Conservation (phyloP, 148 eudicot genomes). For the Cornus suecica region DNA sequence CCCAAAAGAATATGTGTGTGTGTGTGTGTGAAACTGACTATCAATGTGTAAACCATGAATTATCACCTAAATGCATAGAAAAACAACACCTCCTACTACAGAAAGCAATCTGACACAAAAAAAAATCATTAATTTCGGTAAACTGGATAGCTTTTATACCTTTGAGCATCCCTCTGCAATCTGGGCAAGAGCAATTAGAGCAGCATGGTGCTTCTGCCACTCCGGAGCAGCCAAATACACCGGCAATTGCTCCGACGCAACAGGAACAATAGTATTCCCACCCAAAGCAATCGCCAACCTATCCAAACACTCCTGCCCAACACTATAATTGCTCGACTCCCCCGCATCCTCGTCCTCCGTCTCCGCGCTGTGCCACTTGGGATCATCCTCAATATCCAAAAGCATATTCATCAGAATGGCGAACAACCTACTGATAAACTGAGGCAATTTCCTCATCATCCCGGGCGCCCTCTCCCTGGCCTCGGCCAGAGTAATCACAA, state of each 20-base stretch:
- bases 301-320: slow-evolving; percentile 82
- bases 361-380: slow-evolving; percentile 75
- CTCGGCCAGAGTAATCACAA: slow-evolving; percentile 78
- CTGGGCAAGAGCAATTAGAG: slow-evolving; percentile 83
- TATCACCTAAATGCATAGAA: background rate
- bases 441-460: slow-evolving; percentile 93
- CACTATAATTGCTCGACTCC: slow-evolving; percentile 75
- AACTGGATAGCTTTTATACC: slow-evolving; percentile 29
- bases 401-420: slow-evolving; percentile 73
- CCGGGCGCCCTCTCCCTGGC: slow-evolving; percentile 93
- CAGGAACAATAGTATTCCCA: slow-evolving; percentile 85
- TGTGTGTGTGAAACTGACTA: too few relatives aligned
- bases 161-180: slow-evolving; percentile 95
- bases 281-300: slow-evolving; percentile 75
- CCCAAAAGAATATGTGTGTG: background rate
- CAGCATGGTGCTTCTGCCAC: slow-evolving; percentile 91
- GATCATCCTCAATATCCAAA: slow-evolving; percentile 80
- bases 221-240: slow-evolving; percentile 74
- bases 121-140: too few relatives aligned
- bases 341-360: slow-evolving; percentile 84
- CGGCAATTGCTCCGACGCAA: slow-evolving; percentile 72
- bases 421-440: slow-evolving; percentile 68
- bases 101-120: too few relatives aligned
- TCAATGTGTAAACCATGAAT: background rate
- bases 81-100: background rate